phyloP scores from a whole-genome alignment of 2,329 filamentous ascomycete species.

The Sclerotinia spermophila region DNA sequence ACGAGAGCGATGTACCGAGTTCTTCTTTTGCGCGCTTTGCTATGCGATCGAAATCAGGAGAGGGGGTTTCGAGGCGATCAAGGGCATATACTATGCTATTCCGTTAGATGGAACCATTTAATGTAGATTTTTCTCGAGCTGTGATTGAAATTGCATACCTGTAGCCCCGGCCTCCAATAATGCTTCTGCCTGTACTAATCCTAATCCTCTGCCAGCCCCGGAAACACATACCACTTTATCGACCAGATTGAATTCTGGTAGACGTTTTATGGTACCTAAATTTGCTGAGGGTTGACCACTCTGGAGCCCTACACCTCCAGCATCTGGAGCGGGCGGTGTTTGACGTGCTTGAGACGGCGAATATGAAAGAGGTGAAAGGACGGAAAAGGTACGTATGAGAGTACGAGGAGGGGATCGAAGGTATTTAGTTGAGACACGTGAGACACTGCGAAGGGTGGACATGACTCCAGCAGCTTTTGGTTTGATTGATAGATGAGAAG shows the following conservation, averaged over 20 bases:
- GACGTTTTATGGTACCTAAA: slow-evolving; percentile 30
- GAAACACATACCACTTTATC: slow-evolving; percentile 67
- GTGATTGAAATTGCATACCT: slow-evolving; percentile 39
- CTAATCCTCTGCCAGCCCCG: slow-evolving; percentile 68
- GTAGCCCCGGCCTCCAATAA: slow-evolving; percentile 71
- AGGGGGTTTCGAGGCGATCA: slow-evolving; percentile 41
- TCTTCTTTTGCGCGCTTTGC: slow-evolving; percentile 41
- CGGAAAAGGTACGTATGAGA: slow-evolving; percentile 18
- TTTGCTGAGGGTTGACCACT: slow-evolving; percentile 22
- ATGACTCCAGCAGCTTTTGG: neutral
- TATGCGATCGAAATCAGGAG: slow-evolving; percentile 57
- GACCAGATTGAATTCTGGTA: slow-evolving; percentile 62
- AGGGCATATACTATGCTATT: slow-evolving; percentile 30
- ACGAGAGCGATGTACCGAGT: slow-evolving; percentile 59
- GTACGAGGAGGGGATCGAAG: neutral
- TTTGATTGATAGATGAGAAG: neutral
- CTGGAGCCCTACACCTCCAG: slow-evolving; percentile 18
- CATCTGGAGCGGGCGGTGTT: slow-evolving; percentile 24
- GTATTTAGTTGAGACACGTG: slow-evolving; percentile 3
- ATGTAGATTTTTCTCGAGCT: neutral
- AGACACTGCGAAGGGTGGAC: slow-evolving; percentile 9
- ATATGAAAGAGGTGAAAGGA: slow-evolving; percentile 3
- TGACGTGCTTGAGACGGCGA: slow-evolving; percentile 10
- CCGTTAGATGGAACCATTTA: neutral
- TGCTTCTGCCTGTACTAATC: slow-evolving; percentile 70